Evolutionary conservation across 805 yeast genomes (phyloP), one percentile per base, ranked within the genome.

Genomic region (Priceomyces medius): DNA sequence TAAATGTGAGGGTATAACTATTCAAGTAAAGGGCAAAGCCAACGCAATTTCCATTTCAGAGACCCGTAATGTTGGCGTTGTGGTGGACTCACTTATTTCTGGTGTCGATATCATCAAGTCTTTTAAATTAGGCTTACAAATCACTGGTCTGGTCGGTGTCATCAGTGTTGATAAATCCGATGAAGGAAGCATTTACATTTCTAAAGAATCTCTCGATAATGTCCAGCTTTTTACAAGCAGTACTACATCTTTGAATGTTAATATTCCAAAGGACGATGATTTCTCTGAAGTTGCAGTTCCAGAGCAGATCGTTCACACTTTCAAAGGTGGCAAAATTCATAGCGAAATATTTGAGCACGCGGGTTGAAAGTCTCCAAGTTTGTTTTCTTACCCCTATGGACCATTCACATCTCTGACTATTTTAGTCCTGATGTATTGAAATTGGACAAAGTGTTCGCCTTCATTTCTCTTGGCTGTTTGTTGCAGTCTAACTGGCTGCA

Each of bases 21-120:
- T 93, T 45, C 93, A 87, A 61, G 72, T 93, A 56, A 82, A 80
- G 61, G 99, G 98, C 44, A 93, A 93, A 61, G 90, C 88, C 38
- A 90, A 88, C 55, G 93, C 97, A 1, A 78, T 93, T 41, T 79
- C 96, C 2, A 56, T 93, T 47, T 83, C 84, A 47, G 83, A 83
- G 43, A 81, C 95, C 54, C 69, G 68, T 23, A 81, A 80, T 46
- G 76, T 82, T 24, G 96, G 89, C 7, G 69, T 93, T 20, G 84
- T 93, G 23, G 75, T 89, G 27, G 98, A 93, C 46, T 77, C 85
- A 20, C 79, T 88, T 54, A 86, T 93, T 37, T 81, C 96, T 4
- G 93, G 96, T 33, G 73, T 91, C 41, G 98, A 91, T 49, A 71
- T 91, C 42, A 87, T 91, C 64, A 89, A 89, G 66, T 81, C 89